phyloP scores from a whole-genome alignment of 345 rosid species.

The Pugionium cornutum region DNA sequence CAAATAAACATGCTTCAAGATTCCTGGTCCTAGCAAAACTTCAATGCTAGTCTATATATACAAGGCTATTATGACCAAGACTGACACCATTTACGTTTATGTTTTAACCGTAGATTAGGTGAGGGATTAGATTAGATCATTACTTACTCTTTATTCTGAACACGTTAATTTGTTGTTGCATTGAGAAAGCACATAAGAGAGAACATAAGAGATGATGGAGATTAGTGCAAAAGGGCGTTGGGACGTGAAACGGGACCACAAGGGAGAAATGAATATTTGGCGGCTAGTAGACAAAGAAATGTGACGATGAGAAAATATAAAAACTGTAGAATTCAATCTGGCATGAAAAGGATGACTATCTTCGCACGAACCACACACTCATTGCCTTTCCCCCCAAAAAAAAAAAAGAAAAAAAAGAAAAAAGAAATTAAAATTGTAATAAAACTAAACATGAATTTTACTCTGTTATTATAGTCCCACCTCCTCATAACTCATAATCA shows the following conservation, averaged over 20 bases:
- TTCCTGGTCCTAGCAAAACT: conserved; percentile 29
- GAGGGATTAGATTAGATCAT: conserved; percentile 25
- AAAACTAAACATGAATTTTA: conserved; percentile 16
- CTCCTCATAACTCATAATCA: conserved; percentile 4
- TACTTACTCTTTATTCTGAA: conserved; percentile 10
- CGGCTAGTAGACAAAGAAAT: conserved; percentile 41
- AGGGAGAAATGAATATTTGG: conserved; percentile 18
- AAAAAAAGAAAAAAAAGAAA: not conserved
- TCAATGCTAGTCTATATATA: conserved; percentile 23
- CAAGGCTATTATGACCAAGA: conserved; percentile 29
- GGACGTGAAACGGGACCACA: conserved; percentile 41
- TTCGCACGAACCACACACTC: conserved; percentile 30
- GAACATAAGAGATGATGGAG: not conserved
- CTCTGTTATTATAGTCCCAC: conserved; percentile 25
- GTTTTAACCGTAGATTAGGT: conserved; percentile 10
- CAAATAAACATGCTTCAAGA: conserved; percentile 37
- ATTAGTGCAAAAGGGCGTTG: conserved; percentile 33
- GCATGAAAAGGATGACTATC: conserved; percentile 38
- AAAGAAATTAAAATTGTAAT: not conserved
- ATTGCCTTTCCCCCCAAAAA: conserved; percentile 8
- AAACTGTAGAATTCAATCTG: conserved; percentile 17
- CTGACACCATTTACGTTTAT: conserved; percentile 13
- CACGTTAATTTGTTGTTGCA: conserved; percentile 21
- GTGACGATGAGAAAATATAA: conserved; percentile 22
- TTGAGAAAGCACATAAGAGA: conserved; percentile 17